Evolutionary conservation across 352 stramenopile genomes (phyloP).

Genomic region (Saprolegnia parasitica): DNA sequence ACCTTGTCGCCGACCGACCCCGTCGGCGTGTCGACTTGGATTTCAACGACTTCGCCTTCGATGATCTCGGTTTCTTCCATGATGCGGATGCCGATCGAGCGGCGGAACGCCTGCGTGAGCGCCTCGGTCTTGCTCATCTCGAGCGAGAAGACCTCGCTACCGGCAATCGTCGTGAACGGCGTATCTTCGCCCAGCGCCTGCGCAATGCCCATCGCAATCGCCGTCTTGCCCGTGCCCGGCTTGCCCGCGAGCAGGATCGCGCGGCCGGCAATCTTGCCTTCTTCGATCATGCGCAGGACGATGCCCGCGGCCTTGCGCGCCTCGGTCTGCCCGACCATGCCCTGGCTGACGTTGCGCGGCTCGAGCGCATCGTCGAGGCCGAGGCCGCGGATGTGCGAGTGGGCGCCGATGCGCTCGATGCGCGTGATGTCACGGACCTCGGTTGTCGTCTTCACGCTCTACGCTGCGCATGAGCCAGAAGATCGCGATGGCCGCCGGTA

Average conservation of each 20-base stretch:
- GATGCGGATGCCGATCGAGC: constrained; percentile 96
- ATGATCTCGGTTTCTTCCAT: constrained; percentile 99
- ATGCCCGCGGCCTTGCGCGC: constrained; percentile 93
- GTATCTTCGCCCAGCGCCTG: constrained; percentile 97
- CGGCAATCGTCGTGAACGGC: constrained; percentile 98
- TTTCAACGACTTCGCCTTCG: constrained; percentile 99
- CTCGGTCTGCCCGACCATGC: constrained; percentile 95
- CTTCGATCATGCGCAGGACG: constrained; percentile 98
- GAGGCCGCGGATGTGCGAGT: constrained; percentile 98
- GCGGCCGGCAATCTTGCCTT: constrained; percentile 96
- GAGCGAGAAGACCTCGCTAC: constrained; percentile 98
- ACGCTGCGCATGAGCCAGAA: constrained; percentile 33
- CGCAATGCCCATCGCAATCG: constrained; percentile 97
- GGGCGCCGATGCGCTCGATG: constrained; percentile 97
- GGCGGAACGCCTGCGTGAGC: constrained; percentile 96
- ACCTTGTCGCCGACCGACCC: constrained; percentile 71
- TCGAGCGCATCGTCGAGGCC: constrained; percentile 97
- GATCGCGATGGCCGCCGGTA: constrained; percentile 6
- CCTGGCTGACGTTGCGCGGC: constrained; percentile 88
- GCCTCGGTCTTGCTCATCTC: constrained; percentile 99
- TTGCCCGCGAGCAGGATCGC: constrained; percentile 95
- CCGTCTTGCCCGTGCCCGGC: constrained; percentile 96
- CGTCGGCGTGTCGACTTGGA: constrained; percentile 93
- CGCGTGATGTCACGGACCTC: constrained; percentile 96
- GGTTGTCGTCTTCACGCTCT: constrained; percentile 71